Evolutionary conservation across 2,329 filamentous ascomycete species (phyloP), one percentile per base, ranked within the genome.

Genomic region (Epichloe festucae): DNA sequence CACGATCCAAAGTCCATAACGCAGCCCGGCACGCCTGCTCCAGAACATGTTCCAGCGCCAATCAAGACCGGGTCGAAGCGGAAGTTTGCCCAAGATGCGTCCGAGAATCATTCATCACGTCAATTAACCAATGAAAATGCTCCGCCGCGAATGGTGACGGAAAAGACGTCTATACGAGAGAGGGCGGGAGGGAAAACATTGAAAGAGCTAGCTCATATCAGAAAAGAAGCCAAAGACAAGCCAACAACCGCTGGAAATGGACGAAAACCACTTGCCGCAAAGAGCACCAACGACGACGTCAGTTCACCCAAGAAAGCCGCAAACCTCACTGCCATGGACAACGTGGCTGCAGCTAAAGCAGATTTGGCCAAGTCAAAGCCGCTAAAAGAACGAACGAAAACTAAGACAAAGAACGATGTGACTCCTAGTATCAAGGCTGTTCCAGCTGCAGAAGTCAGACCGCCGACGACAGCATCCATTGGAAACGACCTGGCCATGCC

Each of bases 251-350:
- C 57, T 6, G 58, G 61, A 11, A 60, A 62, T 21, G 56, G 63
- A 38, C 72, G 78, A 48, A 76, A 71, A 52, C 74, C 78, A 1
- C 66, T 82, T 11, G 67, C 72, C 7, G 68, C 70, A 45, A 84
- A 84, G 65, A 84, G 70, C 64, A 75, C 77, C 15, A 83, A 83
- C 58, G 72, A 79, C 51, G 74, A 78, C 56, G 60, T 84, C 43
- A 68, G 70, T 34, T 82, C 81, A 2, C 80, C 80, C 0, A 78
- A 73, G 59, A 83, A 83, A 61, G 56, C 55, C 3, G 46, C 63
- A 2, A 74, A 70, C 50, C 54, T 62, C 10, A 38, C 57, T 3
- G 50, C 56, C 10, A 51, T 56, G 3, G 69, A 73, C 34, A 70
- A 74, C 45, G 57, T 66, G 10, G 63, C 68, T 8, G 59, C 67